Evolutionary conservation across 805 yeast genomes (phyloP).

Genomic region (Candida stauntonica): DNA sequence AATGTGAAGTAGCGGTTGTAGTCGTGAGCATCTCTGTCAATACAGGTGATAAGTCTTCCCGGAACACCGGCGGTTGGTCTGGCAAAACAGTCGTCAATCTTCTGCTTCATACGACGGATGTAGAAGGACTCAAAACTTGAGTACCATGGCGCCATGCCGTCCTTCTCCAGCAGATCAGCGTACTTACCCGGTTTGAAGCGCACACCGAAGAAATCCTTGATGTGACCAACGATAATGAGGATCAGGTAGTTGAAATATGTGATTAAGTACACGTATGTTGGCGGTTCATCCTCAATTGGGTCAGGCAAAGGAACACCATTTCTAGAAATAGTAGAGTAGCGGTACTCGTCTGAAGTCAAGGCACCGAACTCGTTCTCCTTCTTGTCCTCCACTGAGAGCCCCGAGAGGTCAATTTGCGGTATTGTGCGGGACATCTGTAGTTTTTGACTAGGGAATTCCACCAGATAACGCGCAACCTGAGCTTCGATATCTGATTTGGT

Average conservation of each 20-base stretch:
- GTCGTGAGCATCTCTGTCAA: constrained; percentile 70
- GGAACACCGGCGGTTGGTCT: constrained; percentile 98
- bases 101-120: constrained; percentile 83
- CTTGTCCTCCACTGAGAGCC: constrained; percentile 33
- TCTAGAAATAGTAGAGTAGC: constrained; percentile 58
- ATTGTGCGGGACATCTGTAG: constrained; percentile 24
- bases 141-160: constrained; percentile 95
- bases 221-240: constrained; percentile 82
- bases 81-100: constrained; percentile 92
- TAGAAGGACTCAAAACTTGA: constrained; percentile 92
- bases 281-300: constrained; percentile 79
- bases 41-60: constrained; percentile 82
- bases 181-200: constrained; percentile 63
- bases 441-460: too few relatives aligned
- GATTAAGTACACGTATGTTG: constrained; percentile 69
- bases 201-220: constrained; percentile 84
- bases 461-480: too few relatives aligned
- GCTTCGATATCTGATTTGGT: too few relatives aligned
- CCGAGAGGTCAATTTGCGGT: constrained; percentile 33
- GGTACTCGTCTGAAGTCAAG: constrained; percentile 57
- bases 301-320: constrained; percentile 51
- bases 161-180: constrained; percentile 61
- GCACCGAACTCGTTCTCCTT: constrained; percentile 70
- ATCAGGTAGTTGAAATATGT: constrained; percentile 85
- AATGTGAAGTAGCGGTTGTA: constrained; percentile 62